Percentiles rank a stretch among this genome's conserved stretches.
These are phyloP conservation scores for Fusarium duplospermum DNA, from an alignment of 2,329 filamentous ascomycete species.

Conservation along the genomic window DNA sequence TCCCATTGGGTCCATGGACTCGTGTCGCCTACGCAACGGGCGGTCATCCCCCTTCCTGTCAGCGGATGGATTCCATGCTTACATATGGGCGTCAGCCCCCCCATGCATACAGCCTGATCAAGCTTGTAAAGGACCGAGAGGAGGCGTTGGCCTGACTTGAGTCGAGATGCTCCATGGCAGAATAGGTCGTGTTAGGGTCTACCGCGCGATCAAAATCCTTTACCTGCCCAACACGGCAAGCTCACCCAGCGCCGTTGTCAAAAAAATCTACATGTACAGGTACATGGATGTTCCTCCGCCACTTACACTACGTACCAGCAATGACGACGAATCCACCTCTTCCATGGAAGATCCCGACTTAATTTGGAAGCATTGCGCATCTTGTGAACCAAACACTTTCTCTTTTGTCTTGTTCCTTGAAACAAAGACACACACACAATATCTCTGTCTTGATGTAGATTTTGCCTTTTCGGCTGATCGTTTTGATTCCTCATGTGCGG, in stretches of 20 bases:
- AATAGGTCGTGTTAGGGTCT: conserved; percentile 18
- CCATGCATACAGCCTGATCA: background rate
- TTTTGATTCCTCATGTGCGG: background rate
- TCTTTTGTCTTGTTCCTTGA: background rate
- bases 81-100: conserved; percentile 14
- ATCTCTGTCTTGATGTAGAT: background rate
- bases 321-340: conserved; percentile 35
- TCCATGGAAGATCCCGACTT: conserved; percentile 1
- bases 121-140: background rate
- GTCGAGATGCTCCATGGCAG: background rate
- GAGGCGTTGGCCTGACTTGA: background rate
- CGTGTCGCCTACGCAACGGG: conserved; percentile 25
- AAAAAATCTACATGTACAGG: conserved; percentile 7
- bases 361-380: conserved; percentile 11
- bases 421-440: background rate
- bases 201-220: conserved; percentile 15
- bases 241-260: conserved; percentile 1
- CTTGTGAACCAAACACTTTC: background rate
- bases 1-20: background rate
- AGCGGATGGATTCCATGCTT: background rate
- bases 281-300: conserved; percentile 23
- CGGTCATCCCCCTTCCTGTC: background rate
- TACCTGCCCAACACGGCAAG: conserved; percentile 38
- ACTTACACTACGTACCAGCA: conserved; percentile 25
- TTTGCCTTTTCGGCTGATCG: background rate